Conservation (phyloP, 768 basidiomycete genomes). For the Phaeotremella skinneri region DNA sequence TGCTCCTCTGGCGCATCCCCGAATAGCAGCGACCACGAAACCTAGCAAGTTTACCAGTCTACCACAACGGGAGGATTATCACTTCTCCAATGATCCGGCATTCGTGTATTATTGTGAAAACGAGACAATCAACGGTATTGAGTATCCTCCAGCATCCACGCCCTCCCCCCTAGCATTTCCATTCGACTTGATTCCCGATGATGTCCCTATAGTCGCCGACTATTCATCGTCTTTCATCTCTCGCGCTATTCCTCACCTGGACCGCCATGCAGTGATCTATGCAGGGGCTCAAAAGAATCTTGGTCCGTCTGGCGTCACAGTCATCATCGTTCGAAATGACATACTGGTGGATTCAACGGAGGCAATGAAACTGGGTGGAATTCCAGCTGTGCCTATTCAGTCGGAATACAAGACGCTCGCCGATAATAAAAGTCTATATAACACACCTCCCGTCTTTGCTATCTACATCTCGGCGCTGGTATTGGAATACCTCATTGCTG, state of each 20-base stretch:
- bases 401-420: constrained; percentile 80
- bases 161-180: constrained; percentile 67
- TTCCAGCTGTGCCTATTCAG: constrained; percentile 69
- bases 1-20: constrained; percentile 56
- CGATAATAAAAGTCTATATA: constrained; percentile 73
- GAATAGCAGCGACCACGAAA: constrained; percentile 64
- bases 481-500: constrained; percentile 63
- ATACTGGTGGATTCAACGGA: constrained; percentile 86
- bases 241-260: constrained; percentile 79
- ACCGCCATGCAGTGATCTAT: constrained; percentile 88
- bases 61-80: constrained; percentile 69
- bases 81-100: constrained; percentile 75
- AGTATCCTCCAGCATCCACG: constrained; percentile 67
- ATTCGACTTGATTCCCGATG: constrained; percentile 65
- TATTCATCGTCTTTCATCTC: constrained; percentile 97
- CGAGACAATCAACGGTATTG: constrained; percentile 94
- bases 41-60: constrained; percentile 67
- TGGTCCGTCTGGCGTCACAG: constrained; percentile 87
- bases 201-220: constrained; percentile 81
- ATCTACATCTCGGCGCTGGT: constrained; percentile 89
- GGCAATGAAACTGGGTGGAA: constrained; percentile 66
- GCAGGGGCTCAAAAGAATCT: constrained; percentile 98
- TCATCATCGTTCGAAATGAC: constrained; percentile 92
- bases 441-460: constrained; percentile 87
- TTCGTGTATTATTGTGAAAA: constrained; percentile 99